These are phyloP conservation scores for Pythium sp. DNA, from an alignment of 352 stramenopile genomes.

Conservation along the genomic window DNA sequence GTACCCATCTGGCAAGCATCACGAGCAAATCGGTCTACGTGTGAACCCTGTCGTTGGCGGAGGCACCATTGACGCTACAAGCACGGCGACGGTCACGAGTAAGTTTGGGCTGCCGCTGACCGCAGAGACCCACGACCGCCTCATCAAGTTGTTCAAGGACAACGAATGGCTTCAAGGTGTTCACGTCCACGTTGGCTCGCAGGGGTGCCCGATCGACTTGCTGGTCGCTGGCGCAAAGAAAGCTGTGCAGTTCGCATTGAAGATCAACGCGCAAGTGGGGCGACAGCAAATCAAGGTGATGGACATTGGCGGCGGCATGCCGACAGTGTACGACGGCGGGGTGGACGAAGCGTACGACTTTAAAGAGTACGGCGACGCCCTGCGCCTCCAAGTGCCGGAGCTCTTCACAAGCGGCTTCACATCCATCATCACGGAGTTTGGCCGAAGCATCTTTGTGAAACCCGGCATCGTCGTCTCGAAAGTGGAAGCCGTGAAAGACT, in stretches of 20 bases:
- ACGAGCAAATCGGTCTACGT: constrained; percentile 78
- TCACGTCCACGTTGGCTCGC: constrained; percentile 88
- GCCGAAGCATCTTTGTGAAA: constrained; percentile 85
- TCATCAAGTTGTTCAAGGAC: constrained; percentile 55
- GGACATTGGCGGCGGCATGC: constrained; percentile 91
- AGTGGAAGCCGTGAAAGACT: constrained; percentile 89
- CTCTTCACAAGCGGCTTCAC: constrained; percentile 80
- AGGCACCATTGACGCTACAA: constrained; percentile 83
- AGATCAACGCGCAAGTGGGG: constrained; percentile 65
- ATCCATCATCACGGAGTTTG: constrained; percentile 92
- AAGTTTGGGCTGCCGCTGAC: constrained; percentile 91
- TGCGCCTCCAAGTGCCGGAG: constrained; percentile 70
- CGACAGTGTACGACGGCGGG: constrained; percentile 83
- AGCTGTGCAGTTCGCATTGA: constrained; percentile 71
- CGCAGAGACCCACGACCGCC: constrained; percentile 38
- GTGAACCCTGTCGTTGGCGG: constrained; percentile 91
- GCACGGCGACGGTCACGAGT: constrained; percentile 84
- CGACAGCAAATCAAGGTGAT: constrained; percentile 69
- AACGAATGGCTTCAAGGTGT: constrained; percentile 87
- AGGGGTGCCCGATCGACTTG: constrained; percentile 83
- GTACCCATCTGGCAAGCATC: constrained; percentile 26
- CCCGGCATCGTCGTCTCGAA: constrained; percentile 80
- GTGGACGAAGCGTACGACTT: constrained; percentile 73
- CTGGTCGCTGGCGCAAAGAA: constrained; percentile 74
- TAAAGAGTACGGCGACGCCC: constrained; percentile 64